These are phyloP conservation scores for Verticillium albo-atrum DNA, from an alignment of 2,329 filamentous ascomycete species.

Conservation along the genomic window DNA sequence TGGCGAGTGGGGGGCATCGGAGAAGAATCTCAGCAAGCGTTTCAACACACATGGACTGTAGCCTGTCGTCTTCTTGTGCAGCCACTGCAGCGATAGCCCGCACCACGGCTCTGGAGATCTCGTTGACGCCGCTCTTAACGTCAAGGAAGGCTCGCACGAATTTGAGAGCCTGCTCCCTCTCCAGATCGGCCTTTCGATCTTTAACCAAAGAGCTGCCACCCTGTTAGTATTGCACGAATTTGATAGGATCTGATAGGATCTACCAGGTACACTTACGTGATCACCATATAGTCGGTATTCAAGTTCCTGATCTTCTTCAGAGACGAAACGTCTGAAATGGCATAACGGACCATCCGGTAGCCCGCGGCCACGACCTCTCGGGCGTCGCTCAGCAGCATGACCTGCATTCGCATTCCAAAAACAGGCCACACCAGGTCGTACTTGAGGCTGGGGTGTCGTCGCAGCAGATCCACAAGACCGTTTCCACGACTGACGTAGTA, in stretches of 20 bases:
- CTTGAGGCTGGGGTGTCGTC: constrained; percentile 85
- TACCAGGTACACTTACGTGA: constrained; percentile 47
- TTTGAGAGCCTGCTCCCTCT: constrained; percentile 94
- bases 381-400: constrained; percentile 93
- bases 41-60: constrained; percentile 87
- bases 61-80: constrained; percentile 78
- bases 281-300: constrained; percentile 89
- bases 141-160: constrained; percentile 94
- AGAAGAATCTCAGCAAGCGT: constrained; percentile 90
- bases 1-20: constrained; percentile 74
- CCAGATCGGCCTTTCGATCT: constrained; percentile 93
- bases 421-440: constrained; percentile 96
- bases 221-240: background rate
- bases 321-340: constrained; percentile 87
- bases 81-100: constrained; percentile 88
- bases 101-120: constrained; percentile 82
- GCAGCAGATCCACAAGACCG: constrained; percentile 92
- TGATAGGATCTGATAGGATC: background rate
- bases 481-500: constrained; percentile 95
- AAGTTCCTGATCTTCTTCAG: constrained; percentile 81
- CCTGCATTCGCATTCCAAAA: constrained; percentile 89
- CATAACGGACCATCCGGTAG: constrained; percentile 89
- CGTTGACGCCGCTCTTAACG: constrained; percentile 84
- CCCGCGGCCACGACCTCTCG: constrained; percentile 93
- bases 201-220: constrained; percentile 74